These are phyloP conservation scores for Actinidia arguta DNA, from an alignment of 179 eudicot genomes.

Conservation along the genomic window DNA sequence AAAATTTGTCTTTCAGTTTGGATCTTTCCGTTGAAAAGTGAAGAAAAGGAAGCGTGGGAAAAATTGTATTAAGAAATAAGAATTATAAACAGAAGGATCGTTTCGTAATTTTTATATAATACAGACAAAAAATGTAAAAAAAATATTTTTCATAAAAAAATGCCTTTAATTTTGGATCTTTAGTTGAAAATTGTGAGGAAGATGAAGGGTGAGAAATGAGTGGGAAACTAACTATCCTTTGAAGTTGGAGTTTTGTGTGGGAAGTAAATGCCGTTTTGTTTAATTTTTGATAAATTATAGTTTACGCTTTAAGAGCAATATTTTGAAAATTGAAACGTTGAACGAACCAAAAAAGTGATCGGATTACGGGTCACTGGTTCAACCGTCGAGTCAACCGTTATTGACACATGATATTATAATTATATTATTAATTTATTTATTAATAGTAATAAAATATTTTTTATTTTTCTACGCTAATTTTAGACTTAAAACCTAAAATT, in stretches of 20 bases:
- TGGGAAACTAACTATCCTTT: constrained; percentile 30
- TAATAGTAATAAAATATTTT: too few relatives aligned
- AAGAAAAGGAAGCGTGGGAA: neutral
- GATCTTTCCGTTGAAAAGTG: neutral
- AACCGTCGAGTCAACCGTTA: too few relatives aligned
- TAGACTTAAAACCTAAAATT: too few relatives aligned
- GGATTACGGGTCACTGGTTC: too few relatives aligned
- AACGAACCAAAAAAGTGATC: too few relatives aligned
- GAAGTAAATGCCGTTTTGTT: constrained; percentile 42
- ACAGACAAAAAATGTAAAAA: neutral
- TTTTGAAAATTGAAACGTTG: too few relatives aligned
- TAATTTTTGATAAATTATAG: too few relatives aligned
- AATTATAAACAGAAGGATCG: neutral
- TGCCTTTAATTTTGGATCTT: constrained; percentile 34
- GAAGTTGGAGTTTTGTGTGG: constrained; percentile 33
- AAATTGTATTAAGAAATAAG: neutral
- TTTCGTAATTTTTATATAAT: too few relatives aligned
- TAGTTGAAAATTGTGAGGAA: constrained; percentile 13
- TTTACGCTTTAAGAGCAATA: too few relatives aligned
- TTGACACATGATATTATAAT: too few relatives aligned
- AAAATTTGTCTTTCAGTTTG: neutral
- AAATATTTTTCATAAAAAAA: neutral
- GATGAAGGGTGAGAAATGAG: constrained; percentile 24
- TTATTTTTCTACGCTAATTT: too few relatives aligned
- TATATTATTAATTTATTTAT: too few relatives aligned